Conservation (phyloP, 805 yeast genomes). For the Cyberlindnera mycetangii region DNA sequence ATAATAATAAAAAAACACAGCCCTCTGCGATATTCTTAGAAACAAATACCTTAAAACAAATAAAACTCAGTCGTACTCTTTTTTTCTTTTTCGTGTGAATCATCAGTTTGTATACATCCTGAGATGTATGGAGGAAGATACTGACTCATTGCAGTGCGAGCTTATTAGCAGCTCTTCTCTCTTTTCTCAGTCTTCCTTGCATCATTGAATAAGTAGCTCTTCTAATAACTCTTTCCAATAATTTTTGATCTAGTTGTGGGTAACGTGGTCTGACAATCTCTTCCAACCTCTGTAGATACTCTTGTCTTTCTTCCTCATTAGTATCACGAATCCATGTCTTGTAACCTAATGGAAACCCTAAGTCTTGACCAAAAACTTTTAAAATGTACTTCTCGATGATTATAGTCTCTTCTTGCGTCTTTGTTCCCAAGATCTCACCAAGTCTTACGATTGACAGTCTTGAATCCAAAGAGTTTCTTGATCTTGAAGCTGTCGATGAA, state of each 20-base stretch:
- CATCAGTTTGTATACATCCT: too few relatives aligned
- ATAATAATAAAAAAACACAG: too few relatives aligned
- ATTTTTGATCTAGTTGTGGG: slow-evolving; percentile 27
- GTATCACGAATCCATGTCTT: slow-evolving; percentile 87
- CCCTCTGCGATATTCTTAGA: too few relatives aligned
- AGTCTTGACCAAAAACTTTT: slow-evolving; percentile 48
- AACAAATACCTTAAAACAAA: too few relatives aligned
- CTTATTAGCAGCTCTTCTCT: slow-evolving; percentile 50
- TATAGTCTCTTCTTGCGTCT: slow-evolving; percentile 52
- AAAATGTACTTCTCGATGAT: slow-evolving; percentile 52
- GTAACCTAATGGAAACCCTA: slow-evolving; percentile 72
- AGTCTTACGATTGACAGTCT: slow-evolving; percentile 56
- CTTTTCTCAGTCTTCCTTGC: slow-evolving; percentile 74
- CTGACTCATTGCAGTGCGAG: background rate
- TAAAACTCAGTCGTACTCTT: background rate
- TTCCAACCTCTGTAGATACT: slow-evolving; percentile 47
- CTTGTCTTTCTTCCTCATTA: slow-evolving; percentile 45
- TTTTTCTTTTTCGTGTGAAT: background rate
- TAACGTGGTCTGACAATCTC: slow-evolving; percentile 27
- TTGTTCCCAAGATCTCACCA: slow-evolving; percentile 47
- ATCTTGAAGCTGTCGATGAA: slow-evolving; percentile 1
- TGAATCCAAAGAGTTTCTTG: slow-evolving; percentile 40
- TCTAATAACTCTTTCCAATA: slow-evolving; percentile 70
- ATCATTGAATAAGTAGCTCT: slow-evolving; percentile 77
- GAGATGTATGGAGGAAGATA: background rate